These are phyloP conservation scores for Huntiella abstrusa DNA, from an alignment of 2,329 filamentous ascomycete species.

Conservation along the genomic window DNA sequence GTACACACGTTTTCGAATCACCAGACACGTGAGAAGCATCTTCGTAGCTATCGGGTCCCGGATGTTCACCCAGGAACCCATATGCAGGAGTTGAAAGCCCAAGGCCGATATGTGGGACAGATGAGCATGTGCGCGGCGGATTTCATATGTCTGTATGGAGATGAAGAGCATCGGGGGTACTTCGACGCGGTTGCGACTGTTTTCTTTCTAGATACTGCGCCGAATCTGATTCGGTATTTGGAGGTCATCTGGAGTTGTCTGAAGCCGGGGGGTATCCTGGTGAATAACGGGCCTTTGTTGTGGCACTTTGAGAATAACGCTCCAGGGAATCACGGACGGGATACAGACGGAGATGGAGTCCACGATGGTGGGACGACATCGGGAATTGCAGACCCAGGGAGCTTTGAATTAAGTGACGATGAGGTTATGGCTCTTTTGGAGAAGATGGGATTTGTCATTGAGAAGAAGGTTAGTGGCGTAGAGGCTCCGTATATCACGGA, in stretches of 20 bases:
- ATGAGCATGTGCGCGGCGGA: slow-evolving; percentile 93
- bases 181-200: slow-evolving; percentile 79
- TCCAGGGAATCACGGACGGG: slow-evolving; percentile 35
- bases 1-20: slow-evolving; percentile 81
- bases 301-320: slow-evolving; percentile 85
- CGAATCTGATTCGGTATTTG: slow-evolving; percentile 79
- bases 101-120: slow-evolving; percentile 26
- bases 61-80: slow-evolving; percentile 54
- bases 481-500: slow-evolving; percentile 78
- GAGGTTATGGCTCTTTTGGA: slow-evolving; percentile 65
- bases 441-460: slow-evolving; percentile 57
- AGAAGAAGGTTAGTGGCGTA: slow-evolving; percentile 38
- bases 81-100: slow-evolving; percentile 20
- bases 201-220: slow-evolving; percentile 95
- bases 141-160: slow-evolving; percentile 70
- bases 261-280: slow-evolving; percentile 56
- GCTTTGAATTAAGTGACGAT: slow-evolving; percentile 74
- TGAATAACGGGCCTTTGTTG: slow-evolving; percentile 77
- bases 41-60: slow-evolving; percentile 55
- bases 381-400: slow-evolving; percentile 76
- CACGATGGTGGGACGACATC: slow-evolving; percentile 29
- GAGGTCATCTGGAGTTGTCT: slow-evolving; percentile 67
- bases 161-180: slow-evolving; percentile 35
- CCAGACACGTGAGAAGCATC: slow-evolving; percentile 49
- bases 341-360: slow-evolving; percentile 31